These are phyloP conservation scores for Bolboschoenus planiculmis DNA, from an alignment of 176 grass and related monocot genomes.

Conservation along the genomic window DNA sequence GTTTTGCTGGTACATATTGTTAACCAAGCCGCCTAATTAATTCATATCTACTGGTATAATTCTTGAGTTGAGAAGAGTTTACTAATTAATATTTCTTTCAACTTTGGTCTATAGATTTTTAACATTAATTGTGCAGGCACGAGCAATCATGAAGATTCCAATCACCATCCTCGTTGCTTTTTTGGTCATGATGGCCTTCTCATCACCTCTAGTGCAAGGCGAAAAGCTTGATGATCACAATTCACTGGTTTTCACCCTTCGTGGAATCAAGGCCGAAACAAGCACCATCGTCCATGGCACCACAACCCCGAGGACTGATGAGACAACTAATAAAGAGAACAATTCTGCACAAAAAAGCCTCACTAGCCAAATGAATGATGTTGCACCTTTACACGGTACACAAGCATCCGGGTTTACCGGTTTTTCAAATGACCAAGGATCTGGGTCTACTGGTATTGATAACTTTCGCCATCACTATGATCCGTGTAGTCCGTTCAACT, in stretches of 20 bases:
- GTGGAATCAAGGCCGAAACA: conserved; percentile 4
- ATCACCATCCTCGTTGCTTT: not conserved
- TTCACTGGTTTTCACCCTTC: conserved; percentile 11
- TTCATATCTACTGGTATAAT: not conserved
- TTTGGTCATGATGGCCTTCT: conserved; percentile 1
- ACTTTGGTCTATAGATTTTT: not conserved
- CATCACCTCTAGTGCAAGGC: not conserved
- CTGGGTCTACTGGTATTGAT: not conserved
- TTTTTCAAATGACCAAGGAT: not conserved
- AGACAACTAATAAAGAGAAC: not conserved
- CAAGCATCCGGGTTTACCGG: not conserved
- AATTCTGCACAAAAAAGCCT: not conserved
- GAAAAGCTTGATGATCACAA: not conserved
- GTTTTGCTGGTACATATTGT: not conserved
- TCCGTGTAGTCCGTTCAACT: not conserved
- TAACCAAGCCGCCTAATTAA: not conserved
- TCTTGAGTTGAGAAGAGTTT: not conserved
- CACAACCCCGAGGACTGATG: not conserved
- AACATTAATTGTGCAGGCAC: not conserved
- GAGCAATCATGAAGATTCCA: conserved; percentile 17
- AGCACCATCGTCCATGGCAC: not conserved
- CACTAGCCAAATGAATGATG: not conserved
- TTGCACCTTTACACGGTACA: not conserved
- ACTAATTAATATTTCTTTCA: not conserved
- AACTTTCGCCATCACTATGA: not conserved